phyloP scores from a whole-genome alignment of 176 grass and related monocot species.

The Aechmea fasciata region DNA sequence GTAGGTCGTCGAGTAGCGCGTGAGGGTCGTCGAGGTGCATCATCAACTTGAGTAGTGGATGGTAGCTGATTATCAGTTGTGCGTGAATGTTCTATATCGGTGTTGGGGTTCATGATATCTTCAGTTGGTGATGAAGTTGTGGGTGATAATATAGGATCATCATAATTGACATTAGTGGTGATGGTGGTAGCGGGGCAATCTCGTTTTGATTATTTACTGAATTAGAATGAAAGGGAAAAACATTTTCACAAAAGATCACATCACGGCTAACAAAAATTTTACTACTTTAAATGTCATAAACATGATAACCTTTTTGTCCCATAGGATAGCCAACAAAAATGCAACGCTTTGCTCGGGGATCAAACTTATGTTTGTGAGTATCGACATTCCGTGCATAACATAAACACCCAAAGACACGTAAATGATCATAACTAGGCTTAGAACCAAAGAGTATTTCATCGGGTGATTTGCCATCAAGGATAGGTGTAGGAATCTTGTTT shows the following conservation, averaged over 20 bases:
- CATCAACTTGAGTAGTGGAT: too few relatives aligned
- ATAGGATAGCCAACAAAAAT: background rate
- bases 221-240: background rate
- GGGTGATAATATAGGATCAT: too few relatives aligned
- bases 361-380: constrained; percentile 6
- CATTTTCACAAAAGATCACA: background rate
- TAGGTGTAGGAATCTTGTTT: background rate
- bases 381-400: constrained; percentile 2
- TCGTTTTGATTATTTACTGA: background rate
- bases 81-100: too few relatives aligned
- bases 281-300: constrained; percentile 1
- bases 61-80: too few relatives aligned
- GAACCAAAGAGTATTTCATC: background rate
- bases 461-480: constrained; percentile 4
- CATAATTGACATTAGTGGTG: too few relatives aligned
- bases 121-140: too few relatives aligned
- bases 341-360: background rate
- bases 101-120: too few relatives aligned
- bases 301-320: constrained; percentile 1
- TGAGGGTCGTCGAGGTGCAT: too few relatives aligned
- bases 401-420: constrained; percentile 15
- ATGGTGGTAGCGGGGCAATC: too few relatives aligned
- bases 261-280: background rate
- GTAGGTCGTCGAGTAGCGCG: too few relatives aligned
- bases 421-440: constrained; percentile 9